Evolutionary conservation across 1,284 basidiomycete species (phyloP), one percentile per base, ranked within the genome.

Genomic region (Cerioporus squamosus): DNA sequence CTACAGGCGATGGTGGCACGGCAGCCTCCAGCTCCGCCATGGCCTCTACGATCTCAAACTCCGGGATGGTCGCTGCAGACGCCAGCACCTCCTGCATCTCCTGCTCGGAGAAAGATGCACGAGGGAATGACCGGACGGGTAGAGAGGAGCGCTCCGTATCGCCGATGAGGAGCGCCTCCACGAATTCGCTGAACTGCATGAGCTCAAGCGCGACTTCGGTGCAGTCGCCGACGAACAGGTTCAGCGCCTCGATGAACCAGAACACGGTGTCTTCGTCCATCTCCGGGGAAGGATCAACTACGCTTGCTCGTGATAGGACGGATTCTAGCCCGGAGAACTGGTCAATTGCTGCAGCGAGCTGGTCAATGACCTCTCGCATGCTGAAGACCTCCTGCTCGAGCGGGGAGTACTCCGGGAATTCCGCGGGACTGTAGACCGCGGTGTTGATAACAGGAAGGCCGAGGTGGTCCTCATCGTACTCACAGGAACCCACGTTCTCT

Each of bases 201-300:
- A 64, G 58, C 8, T 62, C 60, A n/a, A 24, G 38, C 15, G 60
- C 58, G 22, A 64, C 63, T 36, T 64, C 60, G 2, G 55, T 47
- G 48, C 53, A 64, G 31, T 64, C 63, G 48, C 60, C 46, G 22
- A 58, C 47, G 24, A 64, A 56, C 14, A 62, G 43, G 45, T 64
- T 62, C 36, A 64, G 58, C 12, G 60, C 63, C 48, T 62, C 60
- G 31, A 60, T 24, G 53, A 64, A 52, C 60, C 60, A 62, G 47
- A 62, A 61, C 17, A 48, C 47, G 29, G 49, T 49, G 51, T 64
- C 63, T 20, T 62, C 60, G 46, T 64, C 63, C 43, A 61, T 45
- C 8, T 51, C 58, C 15, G 53, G 49, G 15, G 51, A 44, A 6
- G 47, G 44, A 14, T 52, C 48, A 1, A 45, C 42, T 10, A 51